phyloP scores from a whole-genome alignment of 371 early-diverging fungal species.

The Lichtheimia corymbifera region DNA sequence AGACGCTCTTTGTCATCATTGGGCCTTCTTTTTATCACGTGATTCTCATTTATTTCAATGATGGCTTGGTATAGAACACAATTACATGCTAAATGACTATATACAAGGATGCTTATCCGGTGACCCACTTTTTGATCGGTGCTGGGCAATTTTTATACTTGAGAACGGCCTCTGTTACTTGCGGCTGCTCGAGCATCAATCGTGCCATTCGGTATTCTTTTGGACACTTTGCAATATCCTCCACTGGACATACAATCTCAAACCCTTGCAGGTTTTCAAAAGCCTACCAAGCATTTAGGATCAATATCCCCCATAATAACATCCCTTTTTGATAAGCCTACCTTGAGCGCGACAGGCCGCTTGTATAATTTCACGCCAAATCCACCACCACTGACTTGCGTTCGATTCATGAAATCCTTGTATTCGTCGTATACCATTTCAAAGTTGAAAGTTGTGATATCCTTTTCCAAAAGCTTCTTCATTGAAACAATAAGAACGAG shows the following conservation, averaged over 20 bases:
- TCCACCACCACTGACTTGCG: constrained; percentile 55
- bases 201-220: constrained; percentile 87
- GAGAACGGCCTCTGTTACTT: constrained; percentile 66
- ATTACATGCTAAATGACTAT: too few relatives aligned
- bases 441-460: constrained; percentile 82
- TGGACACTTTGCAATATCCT: constrained; percentile 65
- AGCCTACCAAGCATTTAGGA: constrained; percentile 44
- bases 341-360: constrained; percentile 82
- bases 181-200: constrained; percentile 69
- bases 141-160: constrained; percentile 58
- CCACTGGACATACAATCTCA: constrained; percentile 70
- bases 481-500: constrained; percentile 80
- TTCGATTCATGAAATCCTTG: constrained; percentile 72
- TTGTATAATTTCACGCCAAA: constrained; percentile 75
- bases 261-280: constrained; percentile 73
- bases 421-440: constrained; percentile 94
- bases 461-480: constrained; percentile 67
- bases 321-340: constrained; percentile 21
- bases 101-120: constrained; percentile 5
- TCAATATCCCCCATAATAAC: background rate
- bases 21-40: too few relatives aligned
- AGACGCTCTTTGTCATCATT: too few relatives aligned
- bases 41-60: too few relatives aligned
- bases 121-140: constrained; percentile 58
- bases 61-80: too few relatives aligned